Evolutionary conservation across 2,329 filamentous ascomycete genomes (phyloP).

Genomic region (Alternaria panax): DNA sequence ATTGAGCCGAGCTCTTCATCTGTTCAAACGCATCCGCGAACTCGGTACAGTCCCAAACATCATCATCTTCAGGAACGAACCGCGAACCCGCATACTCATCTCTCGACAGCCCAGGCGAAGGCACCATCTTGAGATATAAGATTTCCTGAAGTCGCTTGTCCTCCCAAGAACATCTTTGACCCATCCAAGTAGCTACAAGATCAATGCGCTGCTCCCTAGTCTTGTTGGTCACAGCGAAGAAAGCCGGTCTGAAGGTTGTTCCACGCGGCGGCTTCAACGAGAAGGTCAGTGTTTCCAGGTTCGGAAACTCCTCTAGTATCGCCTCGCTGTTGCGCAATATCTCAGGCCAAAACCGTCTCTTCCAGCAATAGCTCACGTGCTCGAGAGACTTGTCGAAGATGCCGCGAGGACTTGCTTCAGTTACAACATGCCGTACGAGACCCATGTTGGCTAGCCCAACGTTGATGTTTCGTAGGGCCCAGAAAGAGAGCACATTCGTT

Average conservation of each 20-base stretch:
- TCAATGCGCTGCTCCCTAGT: conserved; percentile 37
- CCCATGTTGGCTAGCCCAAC: conserved; percentile 22
- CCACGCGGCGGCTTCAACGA: conserved; percentile 31
- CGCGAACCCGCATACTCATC: conserved; percentile 30
- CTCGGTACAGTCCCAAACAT: conserved; percentile 37
- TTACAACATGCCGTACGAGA: conserved; percentile 29
- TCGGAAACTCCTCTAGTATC: conserved; percentile 32
- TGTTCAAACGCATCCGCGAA: conserved; percentile 33
- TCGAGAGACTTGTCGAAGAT: conserved; percentile 34
- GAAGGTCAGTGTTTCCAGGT: conserved; percentile 33
- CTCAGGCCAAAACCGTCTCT: conserved; percentile 38
- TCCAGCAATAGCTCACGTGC: conserved; percentile 39
- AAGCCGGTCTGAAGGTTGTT: conserved; percentile 33
- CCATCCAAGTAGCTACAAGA: conserved; percentile 38
- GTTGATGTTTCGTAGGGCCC: conserved; percentile 18
- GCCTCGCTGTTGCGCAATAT: conserved; percentile 26
- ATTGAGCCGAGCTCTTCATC: conserved; percentile 12
- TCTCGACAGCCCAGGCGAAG: conserved; percentile 13
- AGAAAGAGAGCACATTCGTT: conserved; percentile 54
- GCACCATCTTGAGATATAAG: conserved; percentile 37
- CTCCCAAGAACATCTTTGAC: conserved; percentile 27
- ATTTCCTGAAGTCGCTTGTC: conserved; percentile 31
- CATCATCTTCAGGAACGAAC: conserved; percentile 31
- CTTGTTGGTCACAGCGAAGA: conserved; percentile 33
- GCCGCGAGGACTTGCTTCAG: conserved; percentile 31